Evolutionary conservation across 2,329 filamentous ascomycete genomes (phyloP), one percentile per base, ranked within the genome.

Genomic region (Cytospora schulzeri): DNA sequence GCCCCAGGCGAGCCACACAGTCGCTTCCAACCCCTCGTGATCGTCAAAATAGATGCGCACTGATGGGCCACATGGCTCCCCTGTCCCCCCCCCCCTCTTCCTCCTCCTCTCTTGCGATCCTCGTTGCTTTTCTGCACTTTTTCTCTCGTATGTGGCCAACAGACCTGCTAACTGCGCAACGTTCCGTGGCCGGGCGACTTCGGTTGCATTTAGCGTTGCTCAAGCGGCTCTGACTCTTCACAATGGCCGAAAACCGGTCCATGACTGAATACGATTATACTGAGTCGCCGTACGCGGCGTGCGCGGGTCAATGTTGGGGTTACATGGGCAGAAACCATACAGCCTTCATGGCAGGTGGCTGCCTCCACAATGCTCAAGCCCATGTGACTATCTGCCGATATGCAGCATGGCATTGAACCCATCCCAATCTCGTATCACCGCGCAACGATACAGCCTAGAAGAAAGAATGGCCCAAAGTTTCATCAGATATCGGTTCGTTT

Each of bases 31-130:
- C 31, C 26, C 31, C 41, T 57, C 35, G 35, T 61, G 59, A 54
- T 55, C 59, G 26, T 35, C 48, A 22, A 26, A 35, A 17, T 50
- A n/a, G 38, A 59, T 50, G 50, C 58, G 26, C 14, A 55, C 53
- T 31, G 29, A 29, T 26, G n/a, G 52, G 64, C 60, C 64, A 66
- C 64, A 66, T 63, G 64, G 60, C 63, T 59, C 33, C 52, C 64
- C 63, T 63, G 63, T 55, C 54, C 35, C 33, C 52, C 60, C 51
- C 50, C 41, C 60, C 29, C 31, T n/a, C n/a, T n/a, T n/a, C n/a
- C n/a, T n/a, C n/a, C 54, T 38, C 33, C 52, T 53, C 50, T 38
- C 45, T 56, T 22, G 11, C 19, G 26, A 41, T 29, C 17, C 9
- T 28, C 1, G 31, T 29, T 26, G 31, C 35, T 61, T 54, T 17